Evolutionary conservation across 768 basidiomycete genomes (phyloP).

Genomic region (Leccinum truebloodii): DNA sequence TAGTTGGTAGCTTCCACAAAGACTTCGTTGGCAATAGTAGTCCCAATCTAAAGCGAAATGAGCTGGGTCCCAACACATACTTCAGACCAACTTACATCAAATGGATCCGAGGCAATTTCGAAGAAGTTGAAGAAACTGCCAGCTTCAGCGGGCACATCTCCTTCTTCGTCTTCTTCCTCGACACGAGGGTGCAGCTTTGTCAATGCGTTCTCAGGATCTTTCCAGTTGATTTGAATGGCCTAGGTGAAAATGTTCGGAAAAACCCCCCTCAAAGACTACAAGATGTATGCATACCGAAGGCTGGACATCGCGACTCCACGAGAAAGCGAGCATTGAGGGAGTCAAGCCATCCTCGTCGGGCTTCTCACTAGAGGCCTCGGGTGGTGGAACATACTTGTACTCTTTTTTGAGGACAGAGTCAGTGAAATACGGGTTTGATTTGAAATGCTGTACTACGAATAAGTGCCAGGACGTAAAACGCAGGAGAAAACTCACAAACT

Average conservation of each 20-base stretch:
- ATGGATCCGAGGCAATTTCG: slow-evolving; percentile 61
- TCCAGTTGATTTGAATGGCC: slow-evolving; percentile 78
- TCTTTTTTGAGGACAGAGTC: slow-evolving; percentile 80
- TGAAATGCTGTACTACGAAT: slow-evolving; percentile 60
- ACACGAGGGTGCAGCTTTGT: slow-evolving; percentile 78
- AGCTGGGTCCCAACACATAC: slow-evolving; percentile 5
- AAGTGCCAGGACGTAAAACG: slow-evolving; percentile 6
- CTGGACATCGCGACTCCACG: slow-evolving; percentile 74
- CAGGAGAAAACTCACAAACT: slow-evolving; percentile 69
- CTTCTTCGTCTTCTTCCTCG: slow-evolving; percentile 52
- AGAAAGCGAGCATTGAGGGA: slow-evolving; percentile 75
- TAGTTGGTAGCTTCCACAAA: slow-evolving; percentile 82
- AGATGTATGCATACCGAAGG: slow-evolving; percentile 51
- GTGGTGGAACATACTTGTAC: slow-evolving; percentile 66
- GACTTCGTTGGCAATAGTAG: slow-evolving; percentile 71
- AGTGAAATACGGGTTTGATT: slow-evolving; percentile 82
- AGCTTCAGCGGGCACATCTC: slow-evolving; percentile 60
- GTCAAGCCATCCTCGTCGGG: slow-evolving; percentile 77
- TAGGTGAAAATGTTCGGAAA: slow-evolving; percentile 28
- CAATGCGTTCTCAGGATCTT: slow-evolving; percentile 71
- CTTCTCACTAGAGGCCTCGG: slow-evolving; percentile 52
- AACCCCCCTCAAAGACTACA: background rate
- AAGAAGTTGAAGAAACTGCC: slow-evolving; percentile 93
- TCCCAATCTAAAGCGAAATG: slow-evolving; percentile 55
- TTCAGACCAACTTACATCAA: slow-evolving; percentile 53